Conservation (phyloP, 2,329 filamentous ascomycete genomes). For the Sporothrix curviconia region DNA sequence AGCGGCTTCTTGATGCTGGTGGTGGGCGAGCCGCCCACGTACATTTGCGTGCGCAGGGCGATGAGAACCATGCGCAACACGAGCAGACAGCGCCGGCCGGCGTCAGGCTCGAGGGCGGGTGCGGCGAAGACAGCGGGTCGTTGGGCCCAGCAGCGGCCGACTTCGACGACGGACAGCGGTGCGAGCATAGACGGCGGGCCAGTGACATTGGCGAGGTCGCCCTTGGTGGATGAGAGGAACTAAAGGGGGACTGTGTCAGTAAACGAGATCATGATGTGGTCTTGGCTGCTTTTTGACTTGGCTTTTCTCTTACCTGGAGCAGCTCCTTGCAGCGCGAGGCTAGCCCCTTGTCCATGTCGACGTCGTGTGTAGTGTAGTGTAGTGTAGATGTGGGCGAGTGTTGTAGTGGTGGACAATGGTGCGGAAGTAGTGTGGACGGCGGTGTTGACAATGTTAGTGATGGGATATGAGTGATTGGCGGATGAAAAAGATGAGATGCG, state of each 20-base stretch:
- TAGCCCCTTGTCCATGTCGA: slow-evolving; percentile 25
- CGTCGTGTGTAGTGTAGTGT: background rate
- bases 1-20: slow-evolving; percentile 47
- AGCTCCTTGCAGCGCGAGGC: slow-evolving; percentile 28
- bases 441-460: background rate
- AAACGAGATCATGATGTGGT: background rate
- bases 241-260: slow-evolving; percentile 9
- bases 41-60: slow-evolving; percentile 41
- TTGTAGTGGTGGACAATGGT: background rate
- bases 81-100: slow-evolving; percentile 38
- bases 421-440: background rate
- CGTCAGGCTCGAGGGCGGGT: slow-evolving; percentile 37
- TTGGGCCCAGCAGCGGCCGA: slow-evolving; percentile 45
- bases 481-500: background rate
- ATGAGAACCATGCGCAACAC: slow-evolving; percentile 43
- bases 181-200: slow-evolving; percentile 45
- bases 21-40: slow-evolving; percentile 38
- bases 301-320: slow-evolving; percentile 26
- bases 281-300: too few species aligned
- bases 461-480: too few species aligned
- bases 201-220: slow-evolving; percentile 46
- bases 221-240: slow-evolving; percentile 35
- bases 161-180: slow-evolving; percentile 44
- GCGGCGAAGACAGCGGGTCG: slow-evolving; percentile 42
- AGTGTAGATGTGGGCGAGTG: background rate